phyloP scores from a whole-genome alignment of 2,329 filamentous ascomycete species.

The Hymenoscyphus salicellus region DNA sequence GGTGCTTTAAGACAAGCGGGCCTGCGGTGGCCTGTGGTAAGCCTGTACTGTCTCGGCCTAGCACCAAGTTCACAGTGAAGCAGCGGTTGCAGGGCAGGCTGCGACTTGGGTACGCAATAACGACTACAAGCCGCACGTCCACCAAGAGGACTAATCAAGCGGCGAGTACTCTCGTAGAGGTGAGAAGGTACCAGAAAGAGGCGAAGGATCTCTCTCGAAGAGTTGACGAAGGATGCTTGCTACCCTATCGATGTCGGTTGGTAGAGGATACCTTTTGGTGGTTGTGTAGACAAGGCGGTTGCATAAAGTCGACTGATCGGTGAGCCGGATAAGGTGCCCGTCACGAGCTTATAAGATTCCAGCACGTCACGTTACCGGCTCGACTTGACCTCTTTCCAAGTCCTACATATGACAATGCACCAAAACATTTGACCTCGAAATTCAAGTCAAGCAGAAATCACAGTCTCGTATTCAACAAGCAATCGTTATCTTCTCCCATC shows the following conservation, averaged over 20 bases:
- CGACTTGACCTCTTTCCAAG: background rate
- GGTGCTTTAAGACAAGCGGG: background rate
- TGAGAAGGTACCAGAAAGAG: conserved; percentile 16
- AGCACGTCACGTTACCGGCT: background rate
- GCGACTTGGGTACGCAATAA: conserved; percentile 15
- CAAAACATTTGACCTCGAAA: background rate
- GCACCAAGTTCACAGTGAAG: background rate
- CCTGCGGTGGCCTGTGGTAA: too few relatives aligned
- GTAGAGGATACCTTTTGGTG: background rate
- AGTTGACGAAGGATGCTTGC: background rate
- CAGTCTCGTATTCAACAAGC: background rate
- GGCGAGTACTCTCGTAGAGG: background rate
- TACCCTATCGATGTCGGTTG: background rate
- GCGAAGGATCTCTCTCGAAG: background rate
- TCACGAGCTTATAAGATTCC: background rate
- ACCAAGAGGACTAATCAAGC: conserved; percentile 14
- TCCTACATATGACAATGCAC: too few relatives aligned
- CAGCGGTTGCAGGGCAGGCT: conserved; percentile 11
- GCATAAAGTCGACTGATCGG: conserved; percentile 6
- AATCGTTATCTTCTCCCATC: background rate
- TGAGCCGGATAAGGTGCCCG: background rate
- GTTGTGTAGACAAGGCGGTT: too few relatives aligned
- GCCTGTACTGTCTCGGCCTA: background rate
- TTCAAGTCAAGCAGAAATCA: background rate
- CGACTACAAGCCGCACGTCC: conserved; percentile 3